Evolutionary conservation across 75 land plant species (phyloP).

Genomic region (Pinus tabuliformis): DNA sequence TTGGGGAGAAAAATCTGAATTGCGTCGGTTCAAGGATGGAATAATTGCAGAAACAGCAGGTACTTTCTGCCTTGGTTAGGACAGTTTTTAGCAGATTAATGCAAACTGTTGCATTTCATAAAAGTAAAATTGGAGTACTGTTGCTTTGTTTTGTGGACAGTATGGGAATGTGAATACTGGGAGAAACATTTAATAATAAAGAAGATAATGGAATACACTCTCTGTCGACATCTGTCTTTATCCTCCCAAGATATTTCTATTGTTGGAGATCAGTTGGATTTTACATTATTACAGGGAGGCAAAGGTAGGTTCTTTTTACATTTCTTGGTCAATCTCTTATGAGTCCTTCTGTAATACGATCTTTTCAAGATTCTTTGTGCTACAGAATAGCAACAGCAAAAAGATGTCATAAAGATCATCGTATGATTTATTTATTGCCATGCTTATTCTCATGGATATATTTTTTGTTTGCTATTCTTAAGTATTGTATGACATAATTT

Average conservation of each 20-base stretch:
- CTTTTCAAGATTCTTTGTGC: too few relatives aligned
- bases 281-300: slow-evolving; percentile 48
- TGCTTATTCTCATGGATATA: neutral
- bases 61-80: slow-evolving; percentile 5
- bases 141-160: slow-evolving; percentile 26
- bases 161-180: slow-evolving; percentile 78
- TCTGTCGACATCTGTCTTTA: slow-evolving; percentile 63
- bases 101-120: neutral
- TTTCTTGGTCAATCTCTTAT: neutral
- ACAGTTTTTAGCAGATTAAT: neutral
- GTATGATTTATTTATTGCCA: neutral
- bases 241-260: slow-evolving; percentile 28
- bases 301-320: slow-evolving; percentile 35
- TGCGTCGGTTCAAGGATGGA: slow-evolving; percentile 88
- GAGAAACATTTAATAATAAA: slow-evolving; percentile 78
- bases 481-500: neutral
- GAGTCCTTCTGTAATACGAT: too few relatives aligned
- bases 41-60: slow-evolving; percentile 88
- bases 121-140: neutral
- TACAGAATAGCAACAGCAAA: too few relatives aligned
- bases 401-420: too few relatives aligned
- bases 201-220: slow-evolving; percentile 54
- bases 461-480: neutral
- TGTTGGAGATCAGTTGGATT: slow-evolving; percentile 78
- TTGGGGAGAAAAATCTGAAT: slow-evolving; percentile 90